Base-by-base conservation (phyloP, 768 basidiomycete species). In the Agaricus blazei region DNA sequence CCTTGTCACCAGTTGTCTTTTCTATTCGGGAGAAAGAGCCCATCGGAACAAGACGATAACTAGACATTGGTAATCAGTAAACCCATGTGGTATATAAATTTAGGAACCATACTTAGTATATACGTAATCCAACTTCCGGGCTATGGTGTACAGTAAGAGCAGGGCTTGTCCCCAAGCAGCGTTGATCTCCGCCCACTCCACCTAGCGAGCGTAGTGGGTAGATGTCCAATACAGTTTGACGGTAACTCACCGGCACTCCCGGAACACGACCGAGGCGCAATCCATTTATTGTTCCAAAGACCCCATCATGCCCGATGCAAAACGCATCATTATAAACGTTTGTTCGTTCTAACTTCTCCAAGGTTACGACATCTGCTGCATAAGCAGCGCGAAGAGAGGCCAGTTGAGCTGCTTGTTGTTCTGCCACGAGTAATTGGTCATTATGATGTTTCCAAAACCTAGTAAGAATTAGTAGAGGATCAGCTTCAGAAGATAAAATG, bases 141-240 rank as follows among this genome's bases (percentile, higher is more conserved):
- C 93, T 48, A 99, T 83, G 6, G 93, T 93, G 64, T 96, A 90
- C 36, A 98, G 72, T 54, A 98, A 76, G 15, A 98, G 77, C n/a
- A 96, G 75, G 0, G 95, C 92, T 66, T 97, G 88, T 1, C 97
- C 97, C 94, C 96, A 97, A 15, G 97, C 97, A 9, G 97, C 97
- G 65, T 98, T 98, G 68, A 98, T 94, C 71, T 99, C 97, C 2
- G 92, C 83, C 95, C 95, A 99, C 66, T 98, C 97, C 29, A 98
- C 95, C 85, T 92, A 59, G 8, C 57, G 37, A 12, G 29, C 60
- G 61, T 53, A 62, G 48, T 56, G 56, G 52, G 65, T 56, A 29
- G 42, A 43, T 50, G 34, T 29, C 31, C 28, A 38, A 57, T 55
- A 38, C n/a, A 34, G 27, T 14, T 7, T 45, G 36, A 44, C 44